phyloP scores from a whole-genome alignment of 768 basidiomycete genomes.

The Polyporus arcularius region DNA sequence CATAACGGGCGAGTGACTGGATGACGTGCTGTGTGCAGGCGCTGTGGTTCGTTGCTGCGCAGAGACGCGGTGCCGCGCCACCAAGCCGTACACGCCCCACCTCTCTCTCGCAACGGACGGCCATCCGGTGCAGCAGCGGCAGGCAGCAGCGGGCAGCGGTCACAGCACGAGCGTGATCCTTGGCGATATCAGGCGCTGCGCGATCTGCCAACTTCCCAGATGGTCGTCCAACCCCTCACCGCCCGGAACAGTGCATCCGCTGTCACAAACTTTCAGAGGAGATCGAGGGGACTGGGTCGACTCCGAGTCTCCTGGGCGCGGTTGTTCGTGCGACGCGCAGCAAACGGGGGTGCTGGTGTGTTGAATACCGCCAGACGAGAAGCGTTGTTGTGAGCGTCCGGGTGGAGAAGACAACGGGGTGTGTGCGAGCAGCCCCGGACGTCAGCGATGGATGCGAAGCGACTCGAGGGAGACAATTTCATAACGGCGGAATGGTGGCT shows the following conservation, averaged over 20 bases:
- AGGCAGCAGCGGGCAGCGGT: too few species aligned
- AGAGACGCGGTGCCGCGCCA: too few species aligned
- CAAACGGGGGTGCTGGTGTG: not conserved
- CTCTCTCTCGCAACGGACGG: not conserved
- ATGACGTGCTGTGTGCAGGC: not conserved
- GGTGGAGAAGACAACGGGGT: not conserved
- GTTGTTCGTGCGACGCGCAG: not conserved
- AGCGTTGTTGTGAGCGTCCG: not conserved
- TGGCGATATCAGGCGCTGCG: conserved; percentile 3
- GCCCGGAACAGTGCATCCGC: not conserved
- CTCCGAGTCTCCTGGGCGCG: too few species aligned
- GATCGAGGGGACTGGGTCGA: too few species aligned
- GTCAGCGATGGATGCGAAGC: not conserved
- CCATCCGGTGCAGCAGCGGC: not conserved
- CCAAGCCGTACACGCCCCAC: too few species aligned
- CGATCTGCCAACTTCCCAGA: not conserved
- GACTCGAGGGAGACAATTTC: not conserved
- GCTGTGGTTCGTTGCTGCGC: too few species aligned
- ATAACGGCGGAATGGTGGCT: not conserved
- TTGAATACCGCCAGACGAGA: not conserved
- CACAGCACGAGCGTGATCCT: not conserved
- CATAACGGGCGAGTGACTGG: not conserved
- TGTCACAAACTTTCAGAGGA: not conserved
- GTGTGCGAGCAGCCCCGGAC: conserved; percentile 3
- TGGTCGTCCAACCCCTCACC: not conserved